These are phyloP conservation scores for Candida saitoana DNA, from an alignment of 805 yeast genomes.

Conservation along the genomic window DNA sequence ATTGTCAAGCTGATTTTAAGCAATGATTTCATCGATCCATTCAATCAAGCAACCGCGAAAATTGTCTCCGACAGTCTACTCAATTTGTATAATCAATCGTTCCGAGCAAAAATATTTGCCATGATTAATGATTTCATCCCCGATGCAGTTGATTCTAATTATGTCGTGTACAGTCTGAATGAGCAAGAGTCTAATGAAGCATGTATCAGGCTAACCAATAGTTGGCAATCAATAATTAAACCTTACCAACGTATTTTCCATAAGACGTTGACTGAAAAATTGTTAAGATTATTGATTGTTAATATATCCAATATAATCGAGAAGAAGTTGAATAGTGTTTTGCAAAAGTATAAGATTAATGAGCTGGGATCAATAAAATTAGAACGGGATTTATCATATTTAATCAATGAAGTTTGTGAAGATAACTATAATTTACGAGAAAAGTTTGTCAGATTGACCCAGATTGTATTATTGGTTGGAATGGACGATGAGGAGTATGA, in stretches of 20 bases:
- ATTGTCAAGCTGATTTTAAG: constrained; percentile 28
- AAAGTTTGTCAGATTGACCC: constrained; percentile 75
- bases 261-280: constrained; percentile 45
- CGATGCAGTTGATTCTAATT: constrained; percentile 29
- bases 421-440: constrained; percentile 72
- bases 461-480: constrained; percentile 75
- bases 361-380: constrained; percentile 79
- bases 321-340: constrained; percentile 60
- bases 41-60: constrained; percentile 29
- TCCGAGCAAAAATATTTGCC: constrained; percentile 40
- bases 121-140: constrained; percentile 43
- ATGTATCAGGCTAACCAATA: constrained; percentile 47
- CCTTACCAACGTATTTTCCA: constrained; percentile 65
- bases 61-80: constrained; percentile 44
- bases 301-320: constrained; percentile 58
- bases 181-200: constrained; percentile 29
- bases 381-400: constrained; percentile 73
- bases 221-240: constrained; percentile 60
- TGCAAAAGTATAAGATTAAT: constrained; percentile 57
- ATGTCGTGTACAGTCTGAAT: constrained; percentile 25
- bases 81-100: constrained; percentile 46
- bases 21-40: constrained; percentile 31
- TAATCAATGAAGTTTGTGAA: constrained; percentile 71
- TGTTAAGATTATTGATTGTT: constrained; percentile 48
- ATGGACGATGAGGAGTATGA: constrained; percentile 63